Conservation (phyloP, 78 protist species). For the Anaeramoeba flamelloides region DNA sequence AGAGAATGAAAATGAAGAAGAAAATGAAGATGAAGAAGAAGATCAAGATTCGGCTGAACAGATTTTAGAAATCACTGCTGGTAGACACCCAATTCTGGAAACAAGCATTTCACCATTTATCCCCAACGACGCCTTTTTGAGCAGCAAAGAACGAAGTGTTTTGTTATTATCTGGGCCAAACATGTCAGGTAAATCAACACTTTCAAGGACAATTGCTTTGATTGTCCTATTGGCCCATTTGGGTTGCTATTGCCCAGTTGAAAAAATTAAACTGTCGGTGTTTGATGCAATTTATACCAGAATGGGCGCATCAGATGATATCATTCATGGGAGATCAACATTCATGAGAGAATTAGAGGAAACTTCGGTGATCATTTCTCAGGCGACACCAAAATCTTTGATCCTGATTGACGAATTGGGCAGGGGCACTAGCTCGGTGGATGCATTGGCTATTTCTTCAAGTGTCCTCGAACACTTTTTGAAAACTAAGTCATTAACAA, state of each 20-base stretch:
- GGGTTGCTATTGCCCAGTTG: not conserved
- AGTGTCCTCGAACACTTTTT: not conserved
- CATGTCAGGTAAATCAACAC: not conserved
- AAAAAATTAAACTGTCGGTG: not conserved
- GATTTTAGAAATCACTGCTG: not conserved
- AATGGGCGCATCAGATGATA: not conserved
- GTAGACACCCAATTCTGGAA: not conserved
- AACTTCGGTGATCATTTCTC: not conserved
- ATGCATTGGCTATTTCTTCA: not conserved
- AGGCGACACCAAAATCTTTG: not conserved
- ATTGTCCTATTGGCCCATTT: not conserved
- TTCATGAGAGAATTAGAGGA: not conserved
- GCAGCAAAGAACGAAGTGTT: not conserved
- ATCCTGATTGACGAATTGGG: not conserved
- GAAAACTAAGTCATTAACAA: not conserved
- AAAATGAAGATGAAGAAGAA: no score
- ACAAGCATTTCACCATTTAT: not conserved
- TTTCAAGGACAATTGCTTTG: not conserved
- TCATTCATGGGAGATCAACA: not conserved
- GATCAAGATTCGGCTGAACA: no score
- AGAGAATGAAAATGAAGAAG: no score
- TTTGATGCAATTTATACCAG: not conserved
- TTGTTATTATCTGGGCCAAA: not conserved
- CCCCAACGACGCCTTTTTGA: not conserved
- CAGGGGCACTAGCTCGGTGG: not conserved